Evolutionary conservation across 352 stramenopile species (phyloP).

Genomic region (Phytophthora crassamura): DNA sequence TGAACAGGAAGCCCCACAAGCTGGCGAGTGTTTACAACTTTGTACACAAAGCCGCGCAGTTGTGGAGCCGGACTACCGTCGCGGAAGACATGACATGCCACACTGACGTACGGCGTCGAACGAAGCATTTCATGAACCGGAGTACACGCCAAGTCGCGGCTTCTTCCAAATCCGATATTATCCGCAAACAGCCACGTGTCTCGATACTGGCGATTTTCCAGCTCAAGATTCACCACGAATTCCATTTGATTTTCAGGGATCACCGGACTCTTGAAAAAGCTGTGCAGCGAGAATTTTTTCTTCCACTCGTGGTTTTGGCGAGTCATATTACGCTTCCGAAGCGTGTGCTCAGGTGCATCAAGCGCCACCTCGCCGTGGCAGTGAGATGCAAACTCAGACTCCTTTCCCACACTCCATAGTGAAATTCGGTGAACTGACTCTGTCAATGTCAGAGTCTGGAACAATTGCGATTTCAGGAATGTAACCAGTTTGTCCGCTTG

Average conservation of each 20-base stretch:
- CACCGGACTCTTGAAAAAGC: slow-evolving; percentile 74
- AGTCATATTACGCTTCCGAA: slow-evolving; percentile 57
- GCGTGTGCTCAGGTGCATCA: slow-evolving; percentile 40
- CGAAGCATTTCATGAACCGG: slow-evolving; percentile 67
- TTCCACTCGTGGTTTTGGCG: slow-evolving; percentile 74
- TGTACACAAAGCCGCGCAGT: slow-evolving; percentile 69
- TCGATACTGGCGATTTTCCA: slow-evolving; percentile 57
- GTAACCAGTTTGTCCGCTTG: slow-evolving; percentile 42
- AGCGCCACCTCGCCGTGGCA: slow-evolving; percentile 61
- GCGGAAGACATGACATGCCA: slow-evolving; percentile 68
- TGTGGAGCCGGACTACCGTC: slow-evolving; percentile 44
- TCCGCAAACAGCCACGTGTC: slow-evolving; percentile 75
- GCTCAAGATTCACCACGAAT: slow-evolving; percentile 65
- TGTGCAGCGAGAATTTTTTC: slow-evolving; percentile 79
- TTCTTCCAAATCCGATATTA: slow-evolving; percentile 73
- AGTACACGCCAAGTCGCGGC: slow-evolving; percentile 66
- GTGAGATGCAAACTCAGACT: slow-evolving; percentile 65
- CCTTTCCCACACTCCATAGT: slow-evolving; percentile 69
- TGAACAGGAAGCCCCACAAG: slow-evolving; percentile 67
- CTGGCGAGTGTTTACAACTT: slow-evolving; percentile 59
- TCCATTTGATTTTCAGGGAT: slow-evolving; percentile 72
- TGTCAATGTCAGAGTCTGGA: slow-evolving; percentile 75
- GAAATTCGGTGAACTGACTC: slow-evolving; percentile 67
- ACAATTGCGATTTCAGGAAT: slow-evolving; percentile 54
- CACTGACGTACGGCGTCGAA: slow-evolving; percentile 70